phyloP scores from a whole-genome alignment of 768 basidiomycete species.

The Lactarius sanguifluus region DNA sequence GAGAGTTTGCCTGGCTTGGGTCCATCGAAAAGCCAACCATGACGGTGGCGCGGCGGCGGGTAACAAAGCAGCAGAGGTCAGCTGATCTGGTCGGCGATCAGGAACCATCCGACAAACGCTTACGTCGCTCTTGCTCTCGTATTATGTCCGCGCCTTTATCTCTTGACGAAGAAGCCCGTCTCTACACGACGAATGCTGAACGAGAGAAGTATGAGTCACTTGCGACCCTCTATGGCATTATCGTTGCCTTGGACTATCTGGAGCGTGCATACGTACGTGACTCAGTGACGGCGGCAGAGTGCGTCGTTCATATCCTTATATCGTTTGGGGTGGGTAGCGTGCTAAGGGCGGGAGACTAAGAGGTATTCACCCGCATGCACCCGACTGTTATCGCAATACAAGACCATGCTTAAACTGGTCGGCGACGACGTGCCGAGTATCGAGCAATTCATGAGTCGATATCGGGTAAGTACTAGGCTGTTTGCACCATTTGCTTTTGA shows the following conservation, averaged over 20 bases:
- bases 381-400: conserved; percentile 91
- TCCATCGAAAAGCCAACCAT: no score
- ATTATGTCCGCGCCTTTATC: conserved; percentile 46
- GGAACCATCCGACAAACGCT: no score
- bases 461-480: conserved; percentile 45
- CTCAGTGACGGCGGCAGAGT: conserved; percentile 88
- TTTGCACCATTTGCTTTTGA: background rate
- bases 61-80: no score
- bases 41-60: no score
- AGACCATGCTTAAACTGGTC: conserved; percentile 95
- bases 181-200: conserved; percentile 85
- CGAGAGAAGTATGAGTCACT: conserved; percentile 85
- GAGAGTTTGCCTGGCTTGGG: no score
- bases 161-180: conserved; percentile 89
- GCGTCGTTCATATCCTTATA: conserved; percentile 39
- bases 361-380: conserved; percentile 98
- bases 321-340: conserved; percentile 30
- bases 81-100: no score
- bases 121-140: background rate
- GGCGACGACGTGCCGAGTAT: conserved; percentile 82
- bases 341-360: conserved; percentile 40
- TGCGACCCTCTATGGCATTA: conserved; percentile 88
- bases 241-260: conserved; percentile 89
- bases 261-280: conserved; percentile 96
- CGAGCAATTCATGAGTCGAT: conserved; percentile 89